These are phyloP conservation scores for Trichoderma sp. DNA, from an alignment of 2,329 filamentous ascomycete species.

Conservation along the genomic window DNA sequence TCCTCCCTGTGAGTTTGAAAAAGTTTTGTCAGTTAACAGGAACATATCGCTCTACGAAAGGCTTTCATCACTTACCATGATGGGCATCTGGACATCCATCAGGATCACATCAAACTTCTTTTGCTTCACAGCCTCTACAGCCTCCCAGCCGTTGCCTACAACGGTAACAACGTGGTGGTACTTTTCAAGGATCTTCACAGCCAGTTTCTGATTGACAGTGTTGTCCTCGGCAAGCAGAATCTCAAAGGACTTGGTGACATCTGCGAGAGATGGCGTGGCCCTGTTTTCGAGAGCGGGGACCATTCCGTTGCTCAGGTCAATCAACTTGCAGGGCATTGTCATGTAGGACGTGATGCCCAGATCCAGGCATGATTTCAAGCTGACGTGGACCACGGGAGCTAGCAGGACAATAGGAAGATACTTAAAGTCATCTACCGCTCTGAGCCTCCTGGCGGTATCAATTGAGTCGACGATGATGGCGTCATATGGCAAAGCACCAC, in stretches of 20 bases:
- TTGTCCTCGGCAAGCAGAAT: constrained; percentile 97
- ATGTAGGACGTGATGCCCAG: constrained; percentile 98
- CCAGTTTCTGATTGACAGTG: constrained; percentile 91
- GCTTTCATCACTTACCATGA: constrained; percentile 68
- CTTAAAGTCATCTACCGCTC: constrained; percentile 92
- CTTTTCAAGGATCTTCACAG: constrained; percentile 95
- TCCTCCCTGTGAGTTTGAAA: constrained; percentile 62
- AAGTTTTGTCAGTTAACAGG: neutral
- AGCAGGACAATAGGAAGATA: constrained; percentile 94
- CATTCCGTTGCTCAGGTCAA: constrained; percentile 94
- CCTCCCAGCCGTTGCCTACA: constrained; percentile 91
- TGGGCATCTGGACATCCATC: constrained; percentile 99
- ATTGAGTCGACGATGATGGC: constrained; percentile 96
- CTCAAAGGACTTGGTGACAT: constrained; percentile 93
- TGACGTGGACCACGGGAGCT: constrained; percentile 86
- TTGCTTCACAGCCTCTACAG: constrained; percentile 86
- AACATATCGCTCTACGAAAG: neutral
- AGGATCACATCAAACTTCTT: constrained; percentile 95
- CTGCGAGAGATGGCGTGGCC: constrained; percentile 85
- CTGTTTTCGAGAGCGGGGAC: constrained; percentile 92
- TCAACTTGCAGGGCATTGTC: constrained; percentile 92
- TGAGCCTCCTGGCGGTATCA: constrained; percentile 80
- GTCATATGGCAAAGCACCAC: constrained; percentile 74
- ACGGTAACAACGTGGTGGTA: constrained; percentile 92
- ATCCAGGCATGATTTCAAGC: constrained; percentile 88